These are phyloP conservation scores for Alternaria arbusti DNA, from an alignment of 2,329 filamentous ascomycete species.

Conservation along the genomic window DNA sequence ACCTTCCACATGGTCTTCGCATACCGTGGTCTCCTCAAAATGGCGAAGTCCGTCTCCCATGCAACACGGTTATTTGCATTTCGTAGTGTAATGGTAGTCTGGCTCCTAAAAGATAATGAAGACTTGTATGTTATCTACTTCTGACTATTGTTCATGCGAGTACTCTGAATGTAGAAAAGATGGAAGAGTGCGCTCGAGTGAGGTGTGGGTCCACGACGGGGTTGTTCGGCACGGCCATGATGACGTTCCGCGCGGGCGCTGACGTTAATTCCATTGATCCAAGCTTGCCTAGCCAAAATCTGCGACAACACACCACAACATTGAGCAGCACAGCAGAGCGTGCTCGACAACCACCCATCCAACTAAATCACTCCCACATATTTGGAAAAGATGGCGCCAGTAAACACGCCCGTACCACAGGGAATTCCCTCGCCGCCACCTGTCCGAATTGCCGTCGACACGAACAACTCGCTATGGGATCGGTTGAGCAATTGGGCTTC, in stretches of 20 bases:
- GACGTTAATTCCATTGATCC: neutral
- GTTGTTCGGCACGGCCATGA: neutral
- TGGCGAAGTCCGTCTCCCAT: neutral
- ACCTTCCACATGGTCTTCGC: neutral
- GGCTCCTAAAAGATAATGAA: neutral
- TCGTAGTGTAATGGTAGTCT: neutral
- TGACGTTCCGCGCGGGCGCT: neutral
- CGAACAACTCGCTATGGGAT: slow-evolving; percentile 77
- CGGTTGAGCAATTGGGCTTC: slow-evolving; percentile 89
- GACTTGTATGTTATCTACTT: neutral
- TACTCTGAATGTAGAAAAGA: neutral
- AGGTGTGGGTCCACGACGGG: neutral
- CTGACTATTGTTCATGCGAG: neutral
- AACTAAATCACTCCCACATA: slow-evolving; percentile 4
- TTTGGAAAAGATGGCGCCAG: slow-evolving; percentile 37
- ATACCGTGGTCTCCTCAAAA: neutral
- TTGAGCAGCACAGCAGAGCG: slow-evolving; percentile 15
- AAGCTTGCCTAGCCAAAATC: slow-evolving; percentile 21
- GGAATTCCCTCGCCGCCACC: slow-evolving; percentile 42
- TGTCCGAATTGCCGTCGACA: slow-evolving; percentile 45
- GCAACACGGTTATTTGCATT: neutral
- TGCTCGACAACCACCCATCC: slow-evolving; percentile 5
- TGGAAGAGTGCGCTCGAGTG: neutral
- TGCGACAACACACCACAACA: slow-evolving; percentile 24
- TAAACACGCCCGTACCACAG: slow-evolving; percentile 36